Percentiles rank a stretch among this genome's conserved stretches.
These are phyloP conservation scores for Coemansia sp. DNA, from an alignment of 371 early-diverging fungal species.

Conservation along the genomic window DNA sequence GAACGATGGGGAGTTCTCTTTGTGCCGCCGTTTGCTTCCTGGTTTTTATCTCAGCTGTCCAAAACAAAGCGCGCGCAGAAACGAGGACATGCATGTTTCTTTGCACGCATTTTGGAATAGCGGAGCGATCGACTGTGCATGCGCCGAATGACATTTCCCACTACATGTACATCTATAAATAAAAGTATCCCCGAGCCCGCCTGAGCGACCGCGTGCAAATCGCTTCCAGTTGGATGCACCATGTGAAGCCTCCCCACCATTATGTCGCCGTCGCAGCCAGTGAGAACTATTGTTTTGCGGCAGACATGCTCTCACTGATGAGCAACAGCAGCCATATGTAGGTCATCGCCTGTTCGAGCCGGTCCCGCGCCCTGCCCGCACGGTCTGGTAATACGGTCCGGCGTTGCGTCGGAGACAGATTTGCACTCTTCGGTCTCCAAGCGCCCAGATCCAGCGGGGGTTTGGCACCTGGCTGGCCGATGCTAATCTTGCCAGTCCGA, in stretches of 20 bases:
- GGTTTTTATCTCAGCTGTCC: slow-evolving; percentile 18
- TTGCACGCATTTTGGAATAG: slow-evolving; percentile 8
- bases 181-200: slow-evolving; percentile 6
- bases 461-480: background rate
- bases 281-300: background rate
- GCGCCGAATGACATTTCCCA: slow-evolving; percentile 1
- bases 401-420: background rate
- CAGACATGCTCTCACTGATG: background rate
- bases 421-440: background rate
- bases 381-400: background rate
- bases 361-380: background rate
- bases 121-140: slow-evolving; percentile 34
- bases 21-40: background rate
- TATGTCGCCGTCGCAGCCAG: background rate
- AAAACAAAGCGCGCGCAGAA: slow-evolving; percentile 9
- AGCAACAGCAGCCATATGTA: background rate
- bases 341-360: background rate
- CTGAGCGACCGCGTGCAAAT: background rate
- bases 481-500: background rate
- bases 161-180: slow-evolving; percentile 20
- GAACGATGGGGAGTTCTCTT: slow-evolving; percentile 23
- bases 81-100: slow-evolving; percentile 12
- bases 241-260: slow-evolving; percentile 3
- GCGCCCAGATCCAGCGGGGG: background rate
- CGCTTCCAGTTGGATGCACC: background rate